Base-by-base conservation (phyloP, 2,329 filamentous ascomycete species). In the Ceratocystis colombiana region DNA sequence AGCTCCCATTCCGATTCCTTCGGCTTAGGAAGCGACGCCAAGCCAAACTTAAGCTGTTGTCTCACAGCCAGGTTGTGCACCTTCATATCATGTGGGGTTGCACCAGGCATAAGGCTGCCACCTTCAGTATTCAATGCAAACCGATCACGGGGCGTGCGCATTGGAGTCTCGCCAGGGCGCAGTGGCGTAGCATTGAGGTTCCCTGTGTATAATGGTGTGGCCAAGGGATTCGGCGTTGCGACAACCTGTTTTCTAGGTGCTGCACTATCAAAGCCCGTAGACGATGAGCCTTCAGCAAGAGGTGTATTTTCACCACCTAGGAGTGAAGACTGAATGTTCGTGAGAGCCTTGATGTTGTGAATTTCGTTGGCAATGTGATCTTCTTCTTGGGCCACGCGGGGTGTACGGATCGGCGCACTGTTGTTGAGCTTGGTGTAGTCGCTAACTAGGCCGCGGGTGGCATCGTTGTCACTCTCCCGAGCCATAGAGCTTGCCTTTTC, bases 311-410 rank as follows among this genome's bases (percentile, higher is more conserved):
- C 94, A 15, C 93, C 94, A 68, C 94, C 94, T 0, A 99, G 80
- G 7, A 99, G 79, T 8, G 90, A 96, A 22, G 94, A 97, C 72
- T 97, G 89, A 0, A 93, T 97, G 73, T 96, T 89, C 0, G 91
- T 97, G 63, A 96, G 79, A 6, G 94, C 90, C 70, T 89, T 85
- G 61, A 96, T 96, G 74, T 99, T 97, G 67, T 87, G 86, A 69
- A 97, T 93, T 76, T 99, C 94, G 74, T 97, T 99, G 70, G 93
- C 91, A 68, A 99, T 94, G 70, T 90, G 88, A 72, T 99, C 94
- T 73, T 99, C 92, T 73, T 96, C 90, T 61, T 91, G 88, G 0
- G 94, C 89, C 2, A 92, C 94, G 75, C 87, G 86, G 2, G 94
- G 94, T 3, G 94, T 99, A 69, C 94, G 86, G 69, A 99, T 96